Base-by-base conservation (phyloP, 2,329 filamentous ascomycete species). In the Zopfia rhizophila region DNA sequence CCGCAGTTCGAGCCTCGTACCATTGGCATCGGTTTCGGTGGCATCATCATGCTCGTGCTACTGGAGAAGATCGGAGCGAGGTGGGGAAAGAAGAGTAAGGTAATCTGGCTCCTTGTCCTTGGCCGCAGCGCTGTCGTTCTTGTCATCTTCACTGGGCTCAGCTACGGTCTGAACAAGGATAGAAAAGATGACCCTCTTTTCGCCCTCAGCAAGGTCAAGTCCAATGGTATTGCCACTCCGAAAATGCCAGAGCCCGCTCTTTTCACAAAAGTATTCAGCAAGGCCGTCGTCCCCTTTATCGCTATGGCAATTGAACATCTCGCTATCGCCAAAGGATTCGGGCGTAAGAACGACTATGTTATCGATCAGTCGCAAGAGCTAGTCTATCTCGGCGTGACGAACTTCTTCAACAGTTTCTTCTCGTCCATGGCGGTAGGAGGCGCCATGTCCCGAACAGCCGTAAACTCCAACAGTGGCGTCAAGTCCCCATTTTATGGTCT, bases 331-430 rank as follows among this genome's bases (percentile, higher is more conserved):
- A 83, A 85, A 38, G 82, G 82, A 0, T 88, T 88, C 55, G 82
- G 78, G 1, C 75, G 84, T 7, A 78, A 78, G 50, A 86, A 87
- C 65, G 77, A 80, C 56, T 88, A 88, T 60, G 74, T 78, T 6
- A 82, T 83, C 28, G 84, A 88, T 52, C 79, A 84, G 53, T 85
- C 81, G 10, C 84, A 88, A 61, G 85, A 88, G 53, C 78, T 88
- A 2, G 82, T 82, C 45, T 87, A 84, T 55, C 79, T 86, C 3
- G 85, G 84, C 7, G 66, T 82, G 12, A 78, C 80, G 28, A 87
- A 87, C 66, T 78, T 87, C 47, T 76, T 84, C 69, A 87, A 86
- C 68, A 81, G 80, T 33, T 83, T 86, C 68, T 87, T 88, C 65
- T 81, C 82, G 16, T 75, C 80, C 7, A 85, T 87, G 82, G 77